Evolutionary conservation across 371 early-diverging fungal species (phyloP).

Genomic region (Mortierella sp.): DNA sequence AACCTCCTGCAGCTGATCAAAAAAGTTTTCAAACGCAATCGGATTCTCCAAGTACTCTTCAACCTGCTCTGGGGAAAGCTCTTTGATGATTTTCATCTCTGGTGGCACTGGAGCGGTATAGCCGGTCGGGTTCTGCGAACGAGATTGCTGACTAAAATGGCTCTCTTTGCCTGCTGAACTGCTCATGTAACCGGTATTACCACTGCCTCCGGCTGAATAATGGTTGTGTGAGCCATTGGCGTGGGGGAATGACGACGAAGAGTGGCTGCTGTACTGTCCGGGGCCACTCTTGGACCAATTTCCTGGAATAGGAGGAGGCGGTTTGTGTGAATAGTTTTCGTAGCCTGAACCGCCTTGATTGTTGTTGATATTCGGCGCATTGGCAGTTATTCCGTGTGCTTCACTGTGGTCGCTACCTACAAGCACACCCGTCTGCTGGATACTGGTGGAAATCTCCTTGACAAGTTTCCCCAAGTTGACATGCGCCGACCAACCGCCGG

Average conservation of each 20-base stretch:
- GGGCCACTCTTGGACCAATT: conserved; percentile 27
- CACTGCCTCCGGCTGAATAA: no score
- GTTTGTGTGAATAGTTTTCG: conserved; percentile 45
- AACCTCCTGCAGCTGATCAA: conserved; percentile 64
- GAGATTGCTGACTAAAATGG: no score
- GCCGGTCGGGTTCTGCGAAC: no score
- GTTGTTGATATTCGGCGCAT: conserved; percentile 4
- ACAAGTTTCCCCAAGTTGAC: conserved; percentile 61
- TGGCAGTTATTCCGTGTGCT: conserved; percentile 4
- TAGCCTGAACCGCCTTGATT: conserved; percentile 11
- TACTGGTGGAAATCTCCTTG: conserved; percentile 63
- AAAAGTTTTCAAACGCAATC: conserved; percentile 66
- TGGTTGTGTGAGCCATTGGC: no score
- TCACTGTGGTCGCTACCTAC: conserved; percentile 13
- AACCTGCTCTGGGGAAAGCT: conserved; percentile 53
- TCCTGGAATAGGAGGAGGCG: conserved; percentile 53
- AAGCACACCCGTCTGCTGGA: conserved; percentile 57
- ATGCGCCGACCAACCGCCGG: conserved; percentile 51
- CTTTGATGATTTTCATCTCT: conserved; percentile 46
- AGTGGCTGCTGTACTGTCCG: conserved; percentile 17
- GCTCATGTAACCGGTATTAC: no score
- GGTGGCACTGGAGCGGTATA: conserved; percentile 20
- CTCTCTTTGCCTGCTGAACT: no score
- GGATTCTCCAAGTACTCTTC: conserved; percentile 64
- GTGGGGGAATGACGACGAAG: neutral